phyloP scores from a whole-genome alignment of 768 basidiomycete genomes.

The Tricholoma bakamatsutake region DNA sequence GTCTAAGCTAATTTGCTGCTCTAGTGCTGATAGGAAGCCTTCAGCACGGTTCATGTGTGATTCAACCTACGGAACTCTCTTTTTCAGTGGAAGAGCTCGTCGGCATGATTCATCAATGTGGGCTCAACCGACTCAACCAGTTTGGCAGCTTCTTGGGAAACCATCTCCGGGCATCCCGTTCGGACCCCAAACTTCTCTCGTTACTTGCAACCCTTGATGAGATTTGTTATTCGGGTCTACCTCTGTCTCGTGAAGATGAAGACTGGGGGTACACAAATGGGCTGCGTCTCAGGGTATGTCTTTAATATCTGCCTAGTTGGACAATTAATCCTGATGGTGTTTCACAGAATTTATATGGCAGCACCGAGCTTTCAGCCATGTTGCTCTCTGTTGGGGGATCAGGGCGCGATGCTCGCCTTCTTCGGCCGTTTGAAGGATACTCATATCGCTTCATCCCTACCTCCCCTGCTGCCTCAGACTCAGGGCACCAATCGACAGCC shows the following conservation, averaged over 20 bases:
- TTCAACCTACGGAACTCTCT: slow-evolving; percentile 60
- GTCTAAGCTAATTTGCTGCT: slow-evolving; percentile 16
- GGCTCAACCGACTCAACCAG: slow-evolving; percentile 70
- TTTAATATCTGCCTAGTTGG: slow-evolving; percentile 11
- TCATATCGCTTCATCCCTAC: slow-evolving; percentile 65
- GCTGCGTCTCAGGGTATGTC: slow-evolving; percentile 55
- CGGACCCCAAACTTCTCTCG: slow-evolving; percentile 54
- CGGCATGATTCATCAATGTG: slow-evolving; percentile 63
- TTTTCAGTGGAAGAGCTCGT: slow-evolving; percentile 66
- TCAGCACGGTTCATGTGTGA: slow-evolving; percentile 66
- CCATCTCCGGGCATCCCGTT: slow-evolving; percentile 37
- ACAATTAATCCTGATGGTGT: slow-evolving; percentile 19
- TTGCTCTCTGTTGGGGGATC: slow-evolving; percentile 52
- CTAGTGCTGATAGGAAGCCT: slow-evolving; percentile 67
- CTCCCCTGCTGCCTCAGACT: slow-evolving; percentile 28
- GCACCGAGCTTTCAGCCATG: slow-evolving; percentile 75
- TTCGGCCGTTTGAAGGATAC: slow-evolving; percentile 55
- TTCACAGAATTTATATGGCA: slow-evolving; percentile 70
- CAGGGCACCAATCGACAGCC: slow-evolving; percentile 39
- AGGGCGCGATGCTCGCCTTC: slow-evolving; percentile 43
- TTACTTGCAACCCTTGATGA: slow-evolving; percentile 55
- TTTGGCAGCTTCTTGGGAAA: slow-evolving; percentile 64
- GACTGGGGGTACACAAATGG: slow-evolving; percentile 62
- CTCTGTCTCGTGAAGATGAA: slow-evolving; percentile 66
- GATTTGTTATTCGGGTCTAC: slow-evolving; percentile 58